These are phyloP conservation scores for Diplodia mutila DNA, from an alignment of 2,329 filamentous ascomycete species.

Conservation along the genomic window DNA sequence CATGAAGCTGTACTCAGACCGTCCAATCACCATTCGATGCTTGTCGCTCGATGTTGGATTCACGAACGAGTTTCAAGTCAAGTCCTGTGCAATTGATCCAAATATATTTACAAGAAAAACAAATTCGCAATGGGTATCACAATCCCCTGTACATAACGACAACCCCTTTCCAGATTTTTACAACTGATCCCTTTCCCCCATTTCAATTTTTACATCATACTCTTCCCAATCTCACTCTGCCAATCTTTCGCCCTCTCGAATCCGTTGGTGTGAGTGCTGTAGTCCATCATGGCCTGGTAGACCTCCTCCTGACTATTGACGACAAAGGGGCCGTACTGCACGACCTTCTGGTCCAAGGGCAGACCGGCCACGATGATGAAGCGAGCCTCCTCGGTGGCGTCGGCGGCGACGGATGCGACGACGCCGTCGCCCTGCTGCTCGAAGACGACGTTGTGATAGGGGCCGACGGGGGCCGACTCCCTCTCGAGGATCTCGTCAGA, in stretches of 20 bases:
- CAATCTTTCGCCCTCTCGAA: slow-evolving; percentile 53
- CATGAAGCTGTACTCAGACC: too few species aligned
- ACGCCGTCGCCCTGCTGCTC: slow-evolving; percentile 77
- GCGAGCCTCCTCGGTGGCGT: slow-evolving; percentile 61
- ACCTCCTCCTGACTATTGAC: slow-evolving; percentile 80
- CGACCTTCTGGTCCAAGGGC: slow-evolving; percentile 62
- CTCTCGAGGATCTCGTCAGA: slow-evolving; percentile 28
- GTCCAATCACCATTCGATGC: too few species aligned
- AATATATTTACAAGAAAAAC: background rate
- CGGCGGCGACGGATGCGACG: slow-evolving; percentile 68
- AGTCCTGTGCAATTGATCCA: background rate
- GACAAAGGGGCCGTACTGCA: slow-evolving; percentile 47
- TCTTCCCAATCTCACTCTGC: slow-evolving; percentile 85
- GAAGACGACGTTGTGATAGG: slow-evolving; percentile 90
- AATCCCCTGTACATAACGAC: background rate
- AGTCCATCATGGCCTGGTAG: slow-evolving; percentile 70
- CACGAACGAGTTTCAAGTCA: background rate
- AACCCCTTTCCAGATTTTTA: background rate
- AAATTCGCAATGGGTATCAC: background rate
- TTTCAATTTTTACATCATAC: slow-evolving; percentile 52
- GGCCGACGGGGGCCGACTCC: slow-evolving; percentile 52
- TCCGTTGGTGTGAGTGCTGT: slow-evolving; percentile 37
- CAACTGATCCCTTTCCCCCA: background rate
- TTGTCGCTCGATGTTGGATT: too few species aligned
- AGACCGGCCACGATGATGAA: slow-evolving; percentile 77